phyloP scores from a whole-genome alignment of 805 yeast genomes.

The Cyberlindnera veronae region DNA sequence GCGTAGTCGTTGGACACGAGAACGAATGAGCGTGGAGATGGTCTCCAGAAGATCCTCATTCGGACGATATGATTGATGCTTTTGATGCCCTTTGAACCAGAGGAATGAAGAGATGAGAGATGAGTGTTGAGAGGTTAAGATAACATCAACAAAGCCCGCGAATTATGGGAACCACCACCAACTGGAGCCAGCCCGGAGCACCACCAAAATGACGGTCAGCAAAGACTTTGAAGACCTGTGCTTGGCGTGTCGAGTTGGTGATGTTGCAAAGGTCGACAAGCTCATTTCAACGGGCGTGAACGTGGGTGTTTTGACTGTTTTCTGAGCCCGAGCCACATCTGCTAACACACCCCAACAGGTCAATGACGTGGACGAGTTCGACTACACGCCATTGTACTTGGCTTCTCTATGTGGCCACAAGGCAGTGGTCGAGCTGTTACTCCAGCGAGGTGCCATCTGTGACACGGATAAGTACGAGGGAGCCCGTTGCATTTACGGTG shows the following conservation, averaged over 20 bases:
- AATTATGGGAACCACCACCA: too few relatives aligned
- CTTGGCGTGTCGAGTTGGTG: constrained; percentile 68
- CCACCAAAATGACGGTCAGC: too few relatives aligned
- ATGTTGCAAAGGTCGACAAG: constrained; percentile 57
- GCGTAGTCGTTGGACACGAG: constrained; percentile 57
- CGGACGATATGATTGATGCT: too few relatives aligned
- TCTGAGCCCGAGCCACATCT: background rate
- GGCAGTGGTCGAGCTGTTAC: constrained; percentile 54
- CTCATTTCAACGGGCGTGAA: constrained; percentile 51
- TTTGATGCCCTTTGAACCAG: too few relatives aligned
- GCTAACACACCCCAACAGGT: constrained; percentile 11
- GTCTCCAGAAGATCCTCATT: constrained; percentile 41
- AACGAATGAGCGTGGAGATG: constrained; percentile 65
- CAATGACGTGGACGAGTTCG: constrained; percentile 60
- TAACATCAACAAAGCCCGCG: too few relatives aligned
- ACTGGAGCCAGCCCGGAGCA: too few relatives aligned
- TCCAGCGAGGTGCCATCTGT: constrained; percentile 69
- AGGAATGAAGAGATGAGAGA: too few relatives aligned
- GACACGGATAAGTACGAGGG: constrained; percentile 83
- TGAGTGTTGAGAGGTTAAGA: too few relatives aligned
- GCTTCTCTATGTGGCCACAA: constrained; percentile 77
- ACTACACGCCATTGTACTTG: constrained; percentile 69
- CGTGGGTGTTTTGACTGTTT: constrained; percentile 24
- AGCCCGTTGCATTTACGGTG: constrained; percentile 74
- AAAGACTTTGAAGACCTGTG: constrained; percentile 39